Evolutionary conservation across 106 monocot genomes (phyloP), one percentile per base, ranked within the genome.

Genomic region (Xerophyta viscosa): DNA sequence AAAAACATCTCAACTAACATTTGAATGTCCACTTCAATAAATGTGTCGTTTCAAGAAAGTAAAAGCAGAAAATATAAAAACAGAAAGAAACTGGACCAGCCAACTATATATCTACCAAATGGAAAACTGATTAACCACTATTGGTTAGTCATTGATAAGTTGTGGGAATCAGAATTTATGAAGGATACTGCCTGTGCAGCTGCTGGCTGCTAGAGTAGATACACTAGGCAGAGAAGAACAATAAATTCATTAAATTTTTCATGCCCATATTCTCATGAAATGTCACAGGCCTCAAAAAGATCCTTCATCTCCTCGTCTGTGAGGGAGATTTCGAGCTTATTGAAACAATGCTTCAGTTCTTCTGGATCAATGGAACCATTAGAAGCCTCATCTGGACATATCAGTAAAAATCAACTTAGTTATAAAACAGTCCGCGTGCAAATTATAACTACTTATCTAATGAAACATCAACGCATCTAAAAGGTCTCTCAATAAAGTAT

Each of bases 241-340:
- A 94, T 81, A 41, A 94, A 94, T 64, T 88, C 93, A 56, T 94
- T 94, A 60, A 94, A 94, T 51, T 84, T n/a, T n/a, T 87, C 45
- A 94, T 84, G 21, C 83, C 87, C 83, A 80, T 78, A 14, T 61
- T 54, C 58, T 88, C 87, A 58, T 75, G 65, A 20, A n/a, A 88
- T 80, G 48, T 87, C 93, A 36, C 87, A 88, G 6, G 84, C 83
- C 52, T 69, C 71, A 67, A 94, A n/a, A 94, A 94, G 75, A 65
- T 80, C 93, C 21, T 56, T 54, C 6, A 78, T 77, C 53, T 94
- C 93, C 36, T 84, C 84, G 20, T 94, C 93, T 24, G 74, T 53
- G 64, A 69, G 71, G 58, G 74, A 62, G 13, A 94, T 61, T 60
- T 81, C 88, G 24, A 94, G 69, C 50, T 78, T 80, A 19, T 84